Evolutionary conservation across 768 basidiomycete species (phyloP).

Genomic region (Hypholoma fasciculare): DNA sequence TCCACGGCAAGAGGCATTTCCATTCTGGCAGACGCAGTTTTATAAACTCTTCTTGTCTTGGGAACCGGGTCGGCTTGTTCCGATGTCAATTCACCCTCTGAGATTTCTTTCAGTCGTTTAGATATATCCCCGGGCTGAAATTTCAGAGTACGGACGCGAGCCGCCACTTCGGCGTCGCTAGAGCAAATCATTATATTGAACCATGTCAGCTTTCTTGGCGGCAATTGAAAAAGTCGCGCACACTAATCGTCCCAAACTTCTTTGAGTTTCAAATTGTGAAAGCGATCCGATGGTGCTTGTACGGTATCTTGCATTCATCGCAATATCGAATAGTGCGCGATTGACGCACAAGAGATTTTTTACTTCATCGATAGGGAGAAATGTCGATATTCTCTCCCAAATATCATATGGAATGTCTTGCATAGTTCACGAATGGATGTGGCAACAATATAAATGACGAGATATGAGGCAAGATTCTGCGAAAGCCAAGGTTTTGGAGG

Average conservation of each 20-base stretch:
- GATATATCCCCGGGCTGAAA: background rate
- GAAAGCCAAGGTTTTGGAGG: no score
- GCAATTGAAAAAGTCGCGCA: background rate
- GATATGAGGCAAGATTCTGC: no score
- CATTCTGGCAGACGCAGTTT: background rate
- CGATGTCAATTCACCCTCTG: background rate
- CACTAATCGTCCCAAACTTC: background rate
- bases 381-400: constrained; percentile 2
- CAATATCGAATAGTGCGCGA: constrained; percentile 6
- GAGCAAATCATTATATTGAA: background rate
- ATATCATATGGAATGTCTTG: constrained; percentile 8
- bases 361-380: constrained; percentile 7
- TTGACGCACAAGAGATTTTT: constrained; percentile 5
- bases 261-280: background rate
- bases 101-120: background rate
- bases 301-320: constrained; percentile 10
- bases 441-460: background rate
- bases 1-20: background rate
- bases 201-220: background rate
- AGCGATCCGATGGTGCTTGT: background rate
- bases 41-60: background rate
- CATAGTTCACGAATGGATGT: background rate
- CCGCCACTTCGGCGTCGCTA: background rate
- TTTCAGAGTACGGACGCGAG: constrained; percentile 2
- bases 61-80: background rate